Percentiles rank a stretch among this genome's conserved stretches.
Conservation (phyloP, 441 rosid species). For the Gossypium trilobum region DNA sequence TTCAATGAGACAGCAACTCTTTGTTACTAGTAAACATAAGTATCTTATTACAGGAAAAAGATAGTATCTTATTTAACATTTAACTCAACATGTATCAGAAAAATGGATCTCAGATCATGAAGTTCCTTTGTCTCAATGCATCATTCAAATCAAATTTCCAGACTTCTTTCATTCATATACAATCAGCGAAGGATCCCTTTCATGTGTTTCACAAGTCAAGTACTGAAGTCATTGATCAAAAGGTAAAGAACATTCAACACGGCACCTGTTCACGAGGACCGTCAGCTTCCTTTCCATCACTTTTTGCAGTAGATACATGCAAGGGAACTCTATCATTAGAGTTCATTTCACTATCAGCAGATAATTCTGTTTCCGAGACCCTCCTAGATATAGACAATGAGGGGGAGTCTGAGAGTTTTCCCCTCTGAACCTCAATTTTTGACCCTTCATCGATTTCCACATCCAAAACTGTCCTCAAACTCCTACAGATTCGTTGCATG, state of each 20-base stretch:
- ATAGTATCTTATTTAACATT: background rate
- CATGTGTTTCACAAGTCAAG: background rate
- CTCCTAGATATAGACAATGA: background rate
- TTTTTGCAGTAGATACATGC: background rate
- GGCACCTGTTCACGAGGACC: background rate
- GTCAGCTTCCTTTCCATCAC: background rate
- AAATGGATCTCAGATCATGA: background rate
- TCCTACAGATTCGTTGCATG: constrained; percentile 77
- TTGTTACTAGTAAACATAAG: background rate
- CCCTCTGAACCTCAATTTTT: constrained; percentile 32
- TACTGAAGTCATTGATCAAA: background rate
- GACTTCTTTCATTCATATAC: background rate
- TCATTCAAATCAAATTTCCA: background rate
- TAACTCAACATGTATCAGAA: background rate
- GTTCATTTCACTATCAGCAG: background rate
- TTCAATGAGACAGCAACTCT: background rate
- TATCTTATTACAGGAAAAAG: background rate
- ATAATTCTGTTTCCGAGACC: background rate
- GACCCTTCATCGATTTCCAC: constrained; percentile 31
- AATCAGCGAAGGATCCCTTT: background rate
- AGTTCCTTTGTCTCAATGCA: background rate
- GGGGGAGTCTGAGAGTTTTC: constrained; percentile 7
- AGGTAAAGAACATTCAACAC: background rate
- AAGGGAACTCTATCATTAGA: background rate
- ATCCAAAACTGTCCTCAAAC: constrained; percentile 66